Conservation (phyloP, 768 basidiomycete genomes). For the Mycena latifolia region DNA sequence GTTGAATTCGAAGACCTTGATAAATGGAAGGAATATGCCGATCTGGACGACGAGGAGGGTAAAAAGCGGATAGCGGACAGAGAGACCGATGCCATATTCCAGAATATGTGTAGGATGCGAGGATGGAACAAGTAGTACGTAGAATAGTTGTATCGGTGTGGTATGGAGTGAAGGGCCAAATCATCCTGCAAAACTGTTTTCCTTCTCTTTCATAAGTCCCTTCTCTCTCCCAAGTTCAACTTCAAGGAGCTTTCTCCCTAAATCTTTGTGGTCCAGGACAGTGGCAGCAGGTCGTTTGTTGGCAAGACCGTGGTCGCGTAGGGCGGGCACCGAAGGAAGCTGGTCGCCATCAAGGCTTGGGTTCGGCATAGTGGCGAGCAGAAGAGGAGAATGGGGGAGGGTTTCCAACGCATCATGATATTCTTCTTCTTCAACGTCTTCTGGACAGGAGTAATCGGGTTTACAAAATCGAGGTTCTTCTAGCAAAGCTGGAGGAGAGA, state of each 20-base stretch:
- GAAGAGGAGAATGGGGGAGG: neutral
- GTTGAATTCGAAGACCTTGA: constrained; percentile 87
- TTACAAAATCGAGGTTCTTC: neutral
- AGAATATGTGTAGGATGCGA: constrained; percentile 29
- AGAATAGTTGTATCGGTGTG: too few relatives aligned
- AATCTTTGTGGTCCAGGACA: neutral
- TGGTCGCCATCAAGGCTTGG: neutral
- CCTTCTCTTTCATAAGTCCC: constrained; percentile 11
- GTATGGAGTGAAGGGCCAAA: neutral
- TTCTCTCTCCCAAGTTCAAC: constrained; percentile 6
- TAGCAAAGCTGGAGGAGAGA: neutral
- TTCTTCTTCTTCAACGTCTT: constrained; percentile 4
- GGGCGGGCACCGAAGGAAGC: neutral
- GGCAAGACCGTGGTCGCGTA: neutral
- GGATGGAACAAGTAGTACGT: constrained; percentile 16
- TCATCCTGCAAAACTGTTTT: constrained; percentile 7
- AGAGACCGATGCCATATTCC: constrained; percentile 24
- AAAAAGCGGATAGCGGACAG: constrained; percentile 38
- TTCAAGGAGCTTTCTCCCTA: constrained; percentile 1
- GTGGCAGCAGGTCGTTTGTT: constrained; percentile 5
- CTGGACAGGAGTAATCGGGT: neutral
- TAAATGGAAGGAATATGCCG: constrained; percentile 81
- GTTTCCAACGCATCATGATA: neutral
- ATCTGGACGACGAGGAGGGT: constrained; percentile 68
- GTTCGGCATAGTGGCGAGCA: neutral